These are phyloP conservation scores for Capsicum baccatum DNA, from an alignment of 257 asterid genomes.

Conservation along the genomic window DNA sequence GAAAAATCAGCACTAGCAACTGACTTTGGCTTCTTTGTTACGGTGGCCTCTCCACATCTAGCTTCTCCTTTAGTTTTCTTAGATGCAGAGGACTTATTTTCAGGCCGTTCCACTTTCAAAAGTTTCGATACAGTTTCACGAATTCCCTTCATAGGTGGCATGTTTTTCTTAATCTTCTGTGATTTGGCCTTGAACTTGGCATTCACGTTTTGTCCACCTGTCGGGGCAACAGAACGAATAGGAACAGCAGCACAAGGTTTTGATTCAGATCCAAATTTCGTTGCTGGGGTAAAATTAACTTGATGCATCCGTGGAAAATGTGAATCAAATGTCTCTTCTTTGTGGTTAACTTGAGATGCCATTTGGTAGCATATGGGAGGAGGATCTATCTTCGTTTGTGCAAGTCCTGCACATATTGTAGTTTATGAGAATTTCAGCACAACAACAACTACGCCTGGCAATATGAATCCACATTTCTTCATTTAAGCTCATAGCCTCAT, in stretches of 20 bases:
- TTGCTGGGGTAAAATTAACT: not conserved
- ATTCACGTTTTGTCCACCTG: conserved; percentile 24
- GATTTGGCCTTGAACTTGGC: conserved; percentile 20
- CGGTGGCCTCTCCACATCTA: conserved; percentile 28
- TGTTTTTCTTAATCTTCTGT: conserved; percentile 27
- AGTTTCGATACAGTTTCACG: conserved; percentile 27
- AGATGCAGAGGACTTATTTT: conserved; percentile 32
- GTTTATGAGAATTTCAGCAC: not conserved
- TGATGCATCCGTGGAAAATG: conserved; percentile 6
- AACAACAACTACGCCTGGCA: not conserved
- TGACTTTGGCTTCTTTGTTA: conserved; percentile 33
- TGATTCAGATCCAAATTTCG: not conserved
- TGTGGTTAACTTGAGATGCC: conserved; percentile 28
- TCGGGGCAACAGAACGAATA: conserved; percentile 44
- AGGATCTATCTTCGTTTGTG: not conserved
- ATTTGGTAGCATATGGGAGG: not conserved
- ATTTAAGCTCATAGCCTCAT: not conserved
- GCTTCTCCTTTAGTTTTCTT: conserved; percentile 32
- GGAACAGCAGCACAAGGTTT: conserved; percentile 45
- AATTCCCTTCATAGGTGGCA: not conserved
- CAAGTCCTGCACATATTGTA: conserved; percentile 24
- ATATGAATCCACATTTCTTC: not conserved
- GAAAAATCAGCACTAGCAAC: conserved; percentile 41
- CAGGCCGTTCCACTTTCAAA: conserved; percentile 6
- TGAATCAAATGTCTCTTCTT: conserved; percentile 16